Percentiles rank a stretch among this genome's conserved stretches.
These are phyloP conservation scores for Carallia pectinifolia DNA, from an alignment of 345 rosid species.

Conservation along the genomic window DNA sequence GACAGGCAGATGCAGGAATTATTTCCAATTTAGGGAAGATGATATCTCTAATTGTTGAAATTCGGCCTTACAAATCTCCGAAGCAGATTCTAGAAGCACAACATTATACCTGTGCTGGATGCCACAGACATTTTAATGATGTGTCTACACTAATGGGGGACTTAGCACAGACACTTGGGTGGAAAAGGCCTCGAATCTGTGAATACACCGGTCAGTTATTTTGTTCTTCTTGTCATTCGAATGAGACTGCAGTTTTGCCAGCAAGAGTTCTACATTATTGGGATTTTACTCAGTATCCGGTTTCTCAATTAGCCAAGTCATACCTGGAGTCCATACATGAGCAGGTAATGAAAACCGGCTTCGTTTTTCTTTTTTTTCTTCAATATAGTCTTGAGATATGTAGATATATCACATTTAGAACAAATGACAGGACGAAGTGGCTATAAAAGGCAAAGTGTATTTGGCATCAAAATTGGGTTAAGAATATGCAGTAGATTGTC, in stretches of 20 bases:
- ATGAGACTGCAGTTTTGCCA: slow-evolving; percentile 82
- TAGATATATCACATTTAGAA: not conserved
- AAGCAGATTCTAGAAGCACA: slow-evolving; percentile 83
- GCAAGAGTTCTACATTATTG: slow-evolving; percentile 89
- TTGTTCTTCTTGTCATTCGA: slow-evolving; percentile 87
- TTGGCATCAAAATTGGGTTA: not conserved
- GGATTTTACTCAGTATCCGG: slow-evolving; percentile 80
- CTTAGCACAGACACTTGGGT: slow-evolving; percentile 73
- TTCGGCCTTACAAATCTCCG: slow-evolving; percentile 56
- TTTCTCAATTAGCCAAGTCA: slow-evolving; percentile 88
- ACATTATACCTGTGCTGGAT: slow-evolving; percentile 88
- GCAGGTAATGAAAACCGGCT: slow-evolving; percentile 51
- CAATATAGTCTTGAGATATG: slow-evolving; percentile 1
- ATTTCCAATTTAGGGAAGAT: slow-evolving; percentile 71
- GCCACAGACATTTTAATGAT: slow-evolving; percentile 82
- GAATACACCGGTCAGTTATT: slow-evolving; percentile 88
- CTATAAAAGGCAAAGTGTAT: not conserved
- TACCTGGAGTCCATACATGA: slow-evolving; percentile 88
- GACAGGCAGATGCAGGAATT: slow-evolving; percentile 38
- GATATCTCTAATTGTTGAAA: slow-evolving; percentile 75
- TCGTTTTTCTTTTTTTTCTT: not conserved
- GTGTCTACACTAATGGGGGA: slow-evolving; percentile 67
- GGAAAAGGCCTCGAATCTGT: slow-evolving; percentile 92
- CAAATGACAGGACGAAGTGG: slow-evolving; percentile 2
- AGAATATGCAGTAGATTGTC: not conserved